A percentile compares a stretch with the other conserved stretches of the same genome.
Conservation (phyloP, 768 basidiomycete species). For the Fomitopsis serialis region DNA sequence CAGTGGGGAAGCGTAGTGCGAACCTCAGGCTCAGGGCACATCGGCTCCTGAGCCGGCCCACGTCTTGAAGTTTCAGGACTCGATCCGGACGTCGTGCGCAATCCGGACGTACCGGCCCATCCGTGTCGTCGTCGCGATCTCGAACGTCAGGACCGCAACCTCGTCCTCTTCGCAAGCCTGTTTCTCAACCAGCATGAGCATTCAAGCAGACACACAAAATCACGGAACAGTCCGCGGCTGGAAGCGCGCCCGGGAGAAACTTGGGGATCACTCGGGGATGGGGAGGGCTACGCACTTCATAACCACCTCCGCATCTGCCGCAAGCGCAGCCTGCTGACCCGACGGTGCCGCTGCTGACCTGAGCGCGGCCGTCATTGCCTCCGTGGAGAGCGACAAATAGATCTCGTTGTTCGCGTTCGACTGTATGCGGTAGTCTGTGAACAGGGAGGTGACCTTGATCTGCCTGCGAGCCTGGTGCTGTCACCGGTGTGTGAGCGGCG, state of each 20-base stretch:
- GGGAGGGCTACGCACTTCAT: conserved; percentile 52
- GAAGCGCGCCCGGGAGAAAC: neutral
- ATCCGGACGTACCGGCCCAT: conserved; percentile 61
- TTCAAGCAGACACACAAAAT: neutral
- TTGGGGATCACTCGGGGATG: too few relatives aligned
- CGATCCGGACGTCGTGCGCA: conserved; percentile 82
- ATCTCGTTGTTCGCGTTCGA: conserved; percentile 86
- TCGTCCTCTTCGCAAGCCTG: conserved; percentile 76
- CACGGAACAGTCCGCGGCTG: too few relatives aligned
- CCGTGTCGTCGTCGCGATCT: conserved; percentile 62
- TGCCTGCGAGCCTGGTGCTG: conserved; percentile 32
- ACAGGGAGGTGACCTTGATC: conserved; percentile 63
- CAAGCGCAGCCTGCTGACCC: conserved; percentile 28
- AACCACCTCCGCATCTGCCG: conserved; percentile 55
- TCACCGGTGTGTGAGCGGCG: conserved; percentile 11
- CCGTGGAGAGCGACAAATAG: conserved; percentile 64
- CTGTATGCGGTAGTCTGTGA: conserved; percentile 77
- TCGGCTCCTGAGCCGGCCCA: conserved; percentile 72
- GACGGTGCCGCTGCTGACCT: conserved; percentile 36
- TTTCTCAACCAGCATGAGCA: neutral
- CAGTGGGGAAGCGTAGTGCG: conserved; percentile 16
- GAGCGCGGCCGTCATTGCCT: conserved; percentile 76
- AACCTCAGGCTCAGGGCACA: conserved; percentile 85
- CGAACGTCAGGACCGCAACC: conserved; percentile 74
- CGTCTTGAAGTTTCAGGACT: conserved; percentile 72